These are phyloP conservation scores for Lachancea thermotolerans DNA, from an alignment of 805 yeast genomes.

Conservation along the genomic window DNA sequence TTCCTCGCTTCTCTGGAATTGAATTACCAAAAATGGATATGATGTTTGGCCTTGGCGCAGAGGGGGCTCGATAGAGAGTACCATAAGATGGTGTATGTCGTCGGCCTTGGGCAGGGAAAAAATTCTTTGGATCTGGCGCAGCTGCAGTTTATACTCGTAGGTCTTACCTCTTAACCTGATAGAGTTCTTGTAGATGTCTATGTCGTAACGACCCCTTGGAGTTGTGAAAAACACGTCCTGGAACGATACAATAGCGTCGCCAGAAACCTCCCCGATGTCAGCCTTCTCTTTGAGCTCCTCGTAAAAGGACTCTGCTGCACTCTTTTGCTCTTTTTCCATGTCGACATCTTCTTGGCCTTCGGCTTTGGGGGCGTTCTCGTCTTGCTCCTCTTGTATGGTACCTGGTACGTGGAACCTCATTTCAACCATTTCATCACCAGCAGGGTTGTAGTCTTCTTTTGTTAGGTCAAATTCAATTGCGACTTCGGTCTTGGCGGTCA, in stretches of 20 bases:
- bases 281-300: constrained; percentile 91
- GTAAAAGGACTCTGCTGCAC: constrained; percentile 79
- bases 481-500: constrained; percentile 90
- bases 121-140: constrained; percentile 80
- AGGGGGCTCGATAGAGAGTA: constrained; percentile 93
- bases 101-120: constrained; percentile 93
- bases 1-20: constrained; percentile 85
- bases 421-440: constrained; percentile 96
- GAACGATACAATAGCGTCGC: constrained; percentile 40
- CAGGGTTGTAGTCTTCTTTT: constrained; percentile 47
- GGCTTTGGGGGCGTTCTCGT: constrained; percentile 27
- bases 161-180: constrained; percentile 94
- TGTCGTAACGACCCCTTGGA: constrained; percentile 81
- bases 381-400: constrained; percentile 23
- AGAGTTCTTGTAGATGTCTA: constrained; percentile 83
- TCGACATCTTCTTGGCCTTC: constrained; percentile 31
- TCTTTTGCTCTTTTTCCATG: constrained; percentile 32
- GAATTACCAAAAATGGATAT: constrained; percentile 86
- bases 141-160: constrained; percentile 92
- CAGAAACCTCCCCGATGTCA: constrained; percentile 88
- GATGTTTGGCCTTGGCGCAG: constrained; percentile 97
- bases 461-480: constrained; percentile 75
- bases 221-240: constrained; percentile 8
- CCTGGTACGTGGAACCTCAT: constrained; percentile 93
- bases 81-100: constrained; percentile 80